Base-by-base conservation (phyloP, 2,329 filamentous ascomycete species). In the Diplocarpon rosae region DNA sequence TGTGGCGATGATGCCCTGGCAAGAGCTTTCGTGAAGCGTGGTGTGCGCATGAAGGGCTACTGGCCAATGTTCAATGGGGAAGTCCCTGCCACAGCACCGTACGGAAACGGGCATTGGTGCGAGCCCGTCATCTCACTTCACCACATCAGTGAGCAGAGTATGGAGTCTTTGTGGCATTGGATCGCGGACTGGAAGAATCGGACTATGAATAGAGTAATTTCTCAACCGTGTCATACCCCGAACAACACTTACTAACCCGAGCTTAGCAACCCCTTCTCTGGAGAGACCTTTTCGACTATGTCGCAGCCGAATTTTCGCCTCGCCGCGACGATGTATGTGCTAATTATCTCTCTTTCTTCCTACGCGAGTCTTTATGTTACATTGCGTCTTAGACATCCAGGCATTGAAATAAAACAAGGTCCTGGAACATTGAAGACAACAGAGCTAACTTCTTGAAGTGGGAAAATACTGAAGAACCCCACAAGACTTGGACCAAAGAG, bases 21-120 rank as follows among this genome's bases (percentile, higher is more conserved):
- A n/a, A 30, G 28, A 11, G 45, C 37, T 32, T 28, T 50, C 32
- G 37, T 45, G 16, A 13, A 31, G 16, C 43, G 35, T 31, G 48
- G 48, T 3, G 37, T 46, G 15, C 31, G 33, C 2, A 27, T 50
- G 27, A 50, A 47, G 31, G 45, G 41, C 5, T 50, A 45, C 27
- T 48, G 47, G 47, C 50, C 50, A 14, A 46, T 49, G 47, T 45
- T 48, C 35, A 52, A 48, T 32, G 50, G 50, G 13, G 50, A 52
- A 28, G 20, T 40, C 28, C 45, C 44, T 27, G 31, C 37, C 3
- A 50, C 42, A 16, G 17, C 47, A 9, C 29, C 45, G 4, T 52
- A 46, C 37, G 47, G 42, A 17, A 31, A 30, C 3, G 42, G 48
- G 17, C 43, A 39, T n/a, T 52, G 50, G 50, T 52, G 47, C 40